phyloP scores from a whole-genome alignment of 2,329 filamentous ascomycete species.

The Neofusicoccum sp. region DNA sequence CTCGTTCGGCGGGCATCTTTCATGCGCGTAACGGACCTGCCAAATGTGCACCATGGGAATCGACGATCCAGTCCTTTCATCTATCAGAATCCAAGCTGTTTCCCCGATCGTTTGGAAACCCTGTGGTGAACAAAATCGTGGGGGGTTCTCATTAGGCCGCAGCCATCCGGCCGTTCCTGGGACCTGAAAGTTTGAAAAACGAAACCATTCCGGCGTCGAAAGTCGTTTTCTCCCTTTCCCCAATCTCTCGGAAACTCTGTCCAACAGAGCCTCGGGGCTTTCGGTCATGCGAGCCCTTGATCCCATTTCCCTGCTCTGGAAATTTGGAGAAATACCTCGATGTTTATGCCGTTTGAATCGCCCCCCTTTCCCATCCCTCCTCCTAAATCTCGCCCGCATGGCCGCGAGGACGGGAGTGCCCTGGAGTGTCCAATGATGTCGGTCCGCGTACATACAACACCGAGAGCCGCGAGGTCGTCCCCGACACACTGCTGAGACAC shows the following conservation, averaged over 20 bases:
- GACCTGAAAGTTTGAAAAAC: slow-evolving; percentile 14
- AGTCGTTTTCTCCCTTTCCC: background rate
- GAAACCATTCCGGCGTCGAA: slow-evolving; percentile 17
- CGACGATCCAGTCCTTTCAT: slow-evolving; percentile 7
- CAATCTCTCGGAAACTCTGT: slow-evolving; percentile 7
- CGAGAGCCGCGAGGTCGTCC: background rate
- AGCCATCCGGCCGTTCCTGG: background rate
- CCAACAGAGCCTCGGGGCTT: background rate
- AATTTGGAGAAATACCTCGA: slow-evolving; percentile 2
- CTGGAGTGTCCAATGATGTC: background rate
- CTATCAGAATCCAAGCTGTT: slow-evolving; percentile 17
- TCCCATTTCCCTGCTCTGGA: background rate
- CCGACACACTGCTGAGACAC: slow-evolving; percentile 15
- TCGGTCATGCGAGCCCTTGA: slow-evolving; percentile 7
- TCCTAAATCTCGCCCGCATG: background rate
- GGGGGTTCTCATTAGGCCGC: background rate
- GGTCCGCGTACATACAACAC: background rate
- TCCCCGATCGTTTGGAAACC: slow-evolving; percentile 18
- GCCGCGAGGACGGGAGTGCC: background rate
- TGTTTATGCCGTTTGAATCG: background rate
- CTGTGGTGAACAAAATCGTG: background rate
- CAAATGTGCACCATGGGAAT: background rate
- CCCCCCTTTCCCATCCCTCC: background rate
- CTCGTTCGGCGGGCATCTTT: slow-evolving; percentile 11
- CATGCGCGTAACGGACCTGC: slow-evolving; percentile 4